Base-by-base conservation (phyloP, 208 protist species). In the Trypanosoma avium region DNA sequence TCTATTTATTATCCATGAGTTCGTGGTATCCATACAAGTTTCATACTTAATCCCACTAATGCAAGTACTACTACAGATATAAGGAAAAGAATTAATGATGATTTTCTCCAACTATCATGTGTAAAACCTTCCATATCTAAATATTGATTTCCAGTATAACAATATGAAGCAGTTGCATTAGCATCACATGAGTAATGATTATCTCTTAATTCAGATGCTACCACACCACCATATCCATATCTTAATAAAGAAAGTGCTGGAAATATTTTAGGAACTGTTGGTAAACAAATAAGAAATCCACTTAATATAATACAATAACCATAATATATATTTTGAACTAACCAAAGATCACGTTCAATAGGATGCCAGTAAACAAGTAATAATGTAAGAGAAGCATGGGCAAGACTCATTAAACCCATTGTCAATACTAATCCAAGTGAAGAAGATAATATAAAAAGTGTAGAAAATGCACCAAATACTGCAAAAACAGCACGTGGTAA, bases 231-330 rank as follows among this genome's bases (percentile, higher is more conserved):
- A 52, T 86, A 86, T 35, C 69, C 77, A 40, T 77, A 63, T 0
- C 81, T 72, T 4, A 86, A 45, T 29, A 86, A 8, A 19, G 81
- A 83, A 24, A 83, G 49, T 19, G 58, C 26, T 45, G 73, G 47
- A 17, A 86, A 70, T 8, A 80, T 36, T 10, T 38, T 9, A 4
- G 81, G 81, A 15, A 84, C 43, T 5, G 40, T 58, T 32, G 55
- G n/a, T n/a, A 81, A 21, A 49, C 63, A 79, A n/a, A 88, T 52
- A 9, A 88, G 47, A 54, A 72, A 84, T 19, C 77, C 77, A 47
- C 70, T 75, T 49, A 79, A 60, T 42, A 84, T 77, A 5, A 75
- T 78, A 59, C 77, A 81, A 67, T 83, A 83, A 36, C 50, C 73
- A 60, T 83, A 79, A 56, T 83, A 81, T 29, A 69, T 0, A 50